Base-by-base conservation (phyloP, 2,329 filamentous ascomycete species). In the Exophiala xenobiotica region DNA sequence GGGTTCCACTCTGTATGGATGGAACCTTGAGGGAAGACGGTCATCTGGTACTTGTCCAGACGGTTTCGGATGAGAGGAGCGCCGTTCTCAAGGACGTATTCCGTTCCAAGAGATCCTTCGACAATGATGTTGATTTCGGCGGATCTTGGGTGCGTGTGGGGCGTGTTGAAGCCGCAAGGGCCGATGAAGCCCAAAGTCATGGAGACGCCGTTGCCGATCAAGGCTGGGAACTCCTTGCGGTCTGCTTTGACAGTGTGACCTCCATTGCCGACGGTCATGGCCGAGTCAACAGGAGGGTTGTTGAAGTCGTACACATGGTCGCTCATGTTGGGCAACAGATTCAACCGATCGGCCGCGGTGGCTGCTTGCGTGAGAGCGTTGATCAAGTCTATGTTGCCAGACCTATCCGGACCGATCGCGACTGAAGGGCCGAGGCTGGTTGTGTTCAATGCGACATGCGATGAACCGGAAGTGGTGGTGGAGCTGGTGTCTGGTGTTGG, bases 1-100 rank as follows among this genome's bases (percentile, higher is more conserved):
- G 78, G 78, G 68, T 82, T 83, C 65, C 73, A 79, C 62, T 81
- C 76, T 6, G 74, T 77, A 66, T 83, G 80, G 18, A 81, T 63
- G 4, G 73, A 70, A 20, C 79, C 80, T 63, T 76, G 74, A 59
- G 75, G 78, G 67, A 81, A 81, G 41, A 77, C 72, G 2, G 76
- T 78, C 67, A 79, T 76, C 45, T 54, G 45, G 51, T 54, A 57
- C 19, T 19, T 20, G 37, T 39, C 19, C 14, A 81, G 64, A 18
- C 59, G 64, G 58, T 68, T 69, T 42, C 48, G 48, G 53, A 73
- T 31, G 12, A 54, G 52, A 19, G 50, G 42, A 4, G 54, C 75
- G 29, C 74, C 74, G 64, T 78, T 79, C 67, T 79, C 78, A 14
- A 75, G 70, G 2, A 77, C 67, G 72, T 79, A 78, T 61, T 78